Conservation (phyloP, 805 yeast genomes). For the Clavispora asparagi region DNA sequence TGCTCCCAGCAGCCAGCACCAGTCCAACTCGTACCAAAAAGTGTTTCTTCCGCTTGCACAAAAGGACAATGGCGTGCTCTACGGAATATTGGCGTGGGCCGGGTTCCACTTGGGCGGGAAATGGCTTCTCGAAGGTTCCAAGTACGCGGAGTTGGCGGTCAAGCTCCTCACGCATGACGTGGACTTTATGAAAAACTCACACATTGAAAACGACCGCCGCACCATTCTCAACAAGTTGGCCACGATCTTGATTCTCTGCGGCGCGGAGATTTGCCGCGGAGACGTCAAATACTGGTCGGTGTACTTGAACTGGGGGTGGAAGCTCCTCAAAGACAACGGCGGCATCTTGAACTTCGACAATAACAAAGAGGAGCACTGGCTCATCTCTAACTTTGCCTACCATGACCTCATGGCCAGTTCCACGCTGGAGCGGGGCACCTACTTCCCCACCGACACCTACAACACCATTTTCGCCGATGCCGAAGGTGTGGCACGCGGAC, state of each 20-base stretch:
- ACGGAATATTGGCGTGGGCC: constrained; percentile 52
- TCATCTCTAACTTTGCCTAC: constrained; percentile 73
- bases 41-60: constrained; percentile 55
- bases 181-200: constrained; percentile 19
- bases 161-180: constrained; percentile 29
- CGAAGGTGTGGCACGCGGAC: constrained; percentile 32
- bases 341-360: constrained; percentile 52
- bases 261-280: constrained; percentile 81
- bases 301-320: constrained; percentile 61
- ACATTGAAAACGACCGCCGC: constrained; percentile 24
- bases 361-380: constrained; percentile 62
- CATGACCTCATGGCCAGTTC: constrained; percentile 71
- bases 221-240: constrained; percentile 49
- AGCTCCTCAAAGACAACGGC: constrained; percentile 54
- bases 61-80: constrained; percentile 44
- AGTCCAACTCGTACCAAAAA: constrained; percentile 46
- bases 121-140: constrained; percentile 45
- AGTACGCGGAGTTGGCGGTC: constrained; percentile 45
- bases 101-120: constrained; percentile 45
- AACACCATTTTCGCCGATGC: constrained; percentile 42
- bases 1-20: constrained; percentile 40
- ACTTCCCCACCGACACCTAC: constrained; percentile 59
- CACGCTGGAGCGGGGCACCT: constrained; percentile 54
- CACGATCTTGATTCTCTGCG: constrained; percentile 60
- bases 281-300: constrained; percentile 74